A percentile compares a stretch with the other conserved stretches of the same genome.
These are phyloP conservation scores for Puccinia hordei DNA, from an alignment of 1,284 basidiomycete genomes.

Conservation along the genomic window DNA sequence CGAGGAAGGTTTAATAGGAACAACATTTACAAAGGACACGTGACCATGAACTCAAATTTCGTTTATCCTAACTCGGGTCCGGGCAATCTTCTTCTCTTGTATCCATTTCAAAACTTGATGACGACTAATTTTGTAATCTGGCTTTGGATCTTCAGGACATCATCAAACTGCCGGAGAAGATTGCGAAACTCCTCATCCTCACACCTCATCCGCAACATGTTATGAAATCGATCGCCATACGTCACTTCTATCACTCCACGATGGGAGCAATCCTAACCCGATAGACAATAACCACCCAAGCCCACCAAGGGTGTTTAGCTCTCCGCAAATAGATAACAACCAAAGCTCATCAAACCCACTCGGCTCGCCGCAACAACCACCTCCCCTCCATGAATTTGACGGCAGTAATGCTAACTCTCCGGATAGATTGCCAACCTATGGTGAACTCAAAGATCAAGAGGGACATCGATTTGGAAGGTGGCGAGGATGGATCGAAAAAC, in stretches of 20 bases:
- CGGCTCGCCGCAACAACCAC: not conserved
- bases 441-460: constrained; percentile 32
- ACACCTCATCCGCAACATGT: not conserved
- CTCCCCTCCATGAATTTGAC: not conserved
- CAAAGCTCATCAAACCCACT: not conserved
- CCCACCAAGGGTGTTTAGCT: not conserved
- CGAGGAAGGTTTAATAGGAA: not conserved
- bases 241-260: constrained; percentile 1
- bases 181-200: not conserved
- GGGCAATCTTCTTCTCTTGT: not conserved
- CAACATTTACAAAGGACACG: not conserved
- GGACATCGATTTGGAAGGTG: constrained; percentile 45
- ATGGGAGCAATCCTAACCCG: not conserved
- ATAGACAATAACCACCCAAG: not conserved
- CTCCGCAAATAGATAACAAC: not conserved
- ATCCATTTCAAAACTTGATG: not conserved
- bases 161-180: not conserved
- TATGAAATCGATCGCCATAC: not conserved
- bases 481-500: constrained; percentile 50
- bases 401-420: not conserved
- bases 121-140: not conserved
- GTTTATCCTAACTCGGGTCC: not conserved
- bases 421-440: constrained; percentile 31
- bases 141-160: not conserved
- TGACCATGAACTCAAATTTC: not conserved